Evolutionary conservation across 129 eudicot species (phyloP).

Genomic region (Arctium lappa): DNA sequence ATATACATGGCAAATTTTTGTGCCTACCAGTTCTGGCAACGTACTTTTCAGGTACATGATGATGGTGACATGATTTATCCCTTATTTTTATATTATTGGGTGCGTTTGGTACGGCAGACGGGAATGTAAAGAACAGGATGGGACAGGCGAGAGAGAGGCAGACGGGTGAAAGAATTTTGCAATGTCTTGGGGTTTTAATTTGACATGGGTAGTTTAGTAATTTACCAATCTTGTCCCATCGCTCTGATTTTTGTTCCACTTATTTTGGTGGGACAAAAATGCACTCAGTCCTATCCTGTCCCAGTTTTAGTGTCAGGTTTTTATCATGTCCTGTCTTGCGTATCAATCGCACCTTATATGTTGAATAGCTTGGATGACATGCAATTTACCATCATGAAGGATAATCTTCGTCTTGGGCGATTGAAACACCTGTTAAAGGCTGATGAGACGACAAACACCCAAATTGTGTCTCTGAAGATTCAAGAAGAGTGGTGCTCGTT

Average conservation of each 20-base stretch:
- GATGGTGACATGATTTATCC: neutral
- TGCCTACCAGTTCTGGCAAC: constrained; percentile 91
- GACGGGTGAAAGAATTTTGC: neutral
- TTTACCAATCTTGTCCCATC: neutral
- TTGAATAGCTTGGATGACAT: constrained; percentile 16
- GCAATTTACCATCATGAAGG: constrained; percentile 46
- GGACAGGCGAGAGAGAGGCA: neutral
- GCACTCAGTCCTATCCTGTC: too few species aligned
- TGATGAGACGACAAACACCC: constrained; percentile 32
- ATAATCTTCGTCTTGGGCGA: constrained; percentile 56
- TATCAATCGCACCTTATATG: neutral
- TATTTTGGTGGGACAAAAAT: too few species aligned
- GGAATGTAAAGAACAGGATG: too few species aligned
- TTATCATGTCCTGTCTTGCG: neutral
- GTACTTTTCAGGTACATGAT: constrained; percentile 52
- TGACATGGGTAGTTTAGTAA: neutral
- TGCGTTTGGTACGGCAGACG: neutral
- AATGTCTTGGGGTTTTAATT: neutral
- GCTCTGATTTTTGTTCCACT: neutral
- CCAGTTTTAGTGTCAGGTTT: too few species aligned
- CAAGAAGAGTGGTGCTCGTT: constrained; percentile 90
- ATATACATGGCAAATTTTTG: constrained; percentile 60
- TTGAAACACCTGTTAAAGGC: constrained; percentile 42
- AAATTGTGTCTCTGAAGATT: constrained; percentile 25
- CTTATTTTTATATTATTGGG: neutral